These are phyloP conservation scores for Cynara cardunculus DNA, from an alignment of 129 eudicot genomes.

Conservation along the genomic window DNA sequence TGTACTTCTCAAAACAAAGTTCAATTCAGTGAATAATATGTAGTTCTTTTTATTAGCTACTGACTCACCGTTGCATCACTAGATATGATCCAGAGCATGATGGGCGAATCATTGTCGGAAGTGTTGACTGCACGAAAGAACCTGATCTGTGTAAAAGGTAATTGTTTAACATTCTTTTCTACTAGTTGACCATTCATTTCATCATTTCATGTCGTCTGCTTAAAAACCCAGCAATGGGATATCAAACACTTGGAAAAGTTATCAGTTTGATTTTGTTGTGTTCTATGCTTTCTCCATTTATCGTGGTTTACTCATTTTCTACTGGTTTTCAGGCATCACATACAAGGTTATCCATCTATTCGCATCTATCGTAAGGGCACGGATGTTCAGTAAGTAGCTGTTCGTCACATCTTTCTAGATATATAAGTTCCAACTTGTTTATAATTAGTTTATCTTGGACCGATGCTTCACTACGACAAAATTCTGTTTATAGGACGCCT, in stretches of 20 bases:
- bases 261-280: background rate
- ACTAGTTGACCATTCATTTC: background rate
- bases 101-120: slow-evolving; percentile 82
- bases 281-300: background rate
- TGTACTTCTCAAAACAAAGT: background rate
- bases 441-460: background rate
- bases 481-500: background rate
- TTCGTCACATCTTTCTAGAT: background rate
- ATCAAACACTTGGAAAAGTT: background rate
- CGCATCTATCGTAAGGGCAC: slow-evolving; percentile 86
- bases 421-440: slow-evolving; percentile 3
- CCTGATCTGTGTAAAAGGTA: slow-evolving; percentile 77
- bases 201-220: background rate
- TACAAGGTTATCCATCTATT: slow-evolving; percentile 94
- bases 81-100: slow-evolving; percentile 79
- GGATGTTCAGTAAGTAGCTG: slow-evolving; percentile 45
- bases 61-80: slow-evolving; percentile 23
- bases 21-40: background rate
- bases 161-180: background rate
- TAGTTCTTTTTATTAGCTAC: slow-evolving; percentile 3
- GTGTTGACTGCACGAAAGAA: slow-evolving; percentile 91
- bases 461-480: background rate
- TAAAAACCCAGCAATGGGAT: background rate
- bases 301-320: slow-evolving; percentile 2
- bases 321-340: slow-evolving; percentile 62